phyloP scores from a whole-genome alignment of 352 stramenopile species.

The Pythium diclinum region DNA sequence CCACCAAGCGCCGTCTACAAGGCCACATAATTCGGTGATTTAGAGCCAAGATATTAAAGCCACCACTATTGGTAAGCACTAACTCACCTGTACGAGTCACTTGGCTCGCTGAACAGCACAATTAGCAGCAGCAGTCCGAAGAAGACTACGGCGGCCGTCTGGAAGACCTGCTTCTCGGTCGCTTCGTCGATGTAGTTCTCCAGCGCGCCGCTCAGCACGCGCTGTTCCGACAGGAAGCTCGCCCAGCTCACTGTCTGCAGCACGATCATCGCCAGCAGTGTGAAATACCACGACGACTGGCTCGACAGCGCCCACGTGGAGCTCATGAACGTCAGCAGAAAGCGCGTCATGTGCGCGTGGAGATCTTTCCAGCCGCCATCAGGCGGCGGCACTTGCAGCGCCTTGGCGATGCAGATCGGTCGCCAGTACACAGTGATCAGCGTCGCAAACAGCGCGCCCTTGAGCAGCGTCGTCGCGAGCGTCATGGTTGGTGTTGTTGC shows the following conservation, averaged over 20 bases:
- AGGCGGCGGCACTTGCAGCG: conserved; percentile 23
- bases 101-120: conserved; percentile 43
- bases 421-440: conserved; percentile 47
- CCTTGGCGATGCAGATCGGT: conserved; percentile 42
- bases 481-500: conserved; percentile 9
- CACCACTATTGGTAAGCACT: neutral
- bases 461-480: conserved; percentile 26
- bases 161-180: conserved; percentile 46
- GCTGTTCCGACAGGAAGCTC: conserved; percentile 39
- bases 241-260: conserved; percentile 56
- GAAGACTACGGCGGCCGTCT: conserved; percentile 36
- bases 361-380: conserved; percentile 34
- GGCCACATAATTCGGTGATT: neutral
- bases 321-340: conserved; percentile 56
- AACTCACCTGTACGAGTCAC: conserved; percentile 37
- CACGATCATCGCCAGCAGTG: conserved; percentile 39
- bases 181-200: conserved; percentile 30
- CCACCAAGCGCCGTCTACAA: conserved; percentile 42
- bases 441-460: conserved; percentile 39
- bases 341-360: conserved; percentile 48
- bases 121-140: conserved; percentile 47
- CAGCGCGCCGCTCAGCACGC: conserved; percentile 19
- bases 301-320: conserved; percentile 40
- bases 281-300: conserved; percentile 41
- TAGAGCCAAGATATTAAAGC: neutral